Base-by-base conservation (phyloP, 176 grass and related monocot species). In the Raddia distichophylla region DNA sequence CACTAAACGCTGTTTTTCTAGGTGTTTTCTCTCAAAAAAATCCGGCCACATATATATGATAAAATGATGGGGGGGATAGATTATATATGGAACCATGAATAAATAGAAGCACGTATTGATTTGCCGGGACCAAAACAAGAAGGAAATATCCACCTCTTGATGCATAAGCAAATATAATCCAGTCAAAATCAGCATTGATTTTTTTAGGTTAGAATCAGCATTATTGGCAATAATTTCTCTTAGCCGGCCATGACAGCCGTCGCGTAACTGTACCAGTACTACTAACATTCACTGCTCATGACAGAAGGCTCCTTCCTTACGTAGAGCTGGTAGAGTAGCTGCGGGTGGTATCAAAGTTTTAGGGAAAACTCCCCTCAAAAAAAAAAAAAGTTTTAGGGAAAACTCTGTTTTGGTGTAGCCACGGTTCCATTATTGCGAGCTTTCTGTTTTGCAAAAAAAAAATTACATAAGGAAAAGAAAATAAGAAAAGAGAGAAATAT, bases 151-250 rank as follows among this genome's bases (percentile, higher is more conserved):
- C 4, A 6, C 10, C 13, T 33, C 22, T 33, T 32, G 18, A 2
- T 3, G 56, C 22, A 62, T 33, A 6, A 5, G 22, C 22, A 57
- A 8, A 19, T 19, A 9, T 58, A 32, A 9, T 32, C 22, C 22
- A 13, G 22, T 6, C 6, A 13, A 33, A 62, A 12, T 13, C 22
- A 62, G 22, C 22, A 33, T 60, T 60, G 19, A 60, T 18, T 58
- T 60, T 60, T 57, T 60, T 22, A 20, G 10, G 58, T 27, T 52
- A 65, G 7, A 40, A 66, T 53, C 16, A 66, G 14, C 10, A 34
- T 54, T 79, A 61, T 67, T 66, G 66, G 48, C 61, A 19, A 40
- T 53, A 63, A 62, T 62, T 53, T 11, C 27, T 22, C 11, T 78
- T 27, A 27, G 27, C 27, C 76, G 42, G 32, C 76, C 34, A 20